phyloP scores from a whole-genome alignment of 768 basidiomycete genomes.

The Pholiota conissans region DNA sequence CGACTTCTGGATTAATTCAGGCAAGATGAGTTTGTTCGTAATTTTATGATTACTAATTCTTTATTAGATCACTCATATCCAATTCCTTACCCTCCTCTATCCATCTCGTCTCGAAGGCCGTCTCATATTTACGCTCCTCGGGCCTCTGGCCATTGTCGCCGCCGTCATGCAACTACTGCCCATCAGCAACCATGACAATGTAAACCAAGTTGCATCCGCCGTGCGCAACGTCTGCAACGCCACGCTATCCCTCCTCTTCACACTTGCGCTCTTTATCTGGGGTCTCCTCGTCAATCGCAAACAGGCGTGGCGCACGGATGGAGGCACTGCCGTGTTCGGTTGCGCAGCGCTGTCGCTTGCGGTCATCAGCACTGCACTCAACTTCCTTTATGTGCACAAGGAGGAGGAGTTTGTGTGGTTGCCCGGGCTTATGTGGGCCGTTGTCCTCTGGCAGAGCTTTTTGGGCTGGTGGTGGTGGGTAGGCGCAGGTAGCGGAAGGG shows the following conservation, averaged over 20 bases:
- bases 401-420: conserved; percentile 93
- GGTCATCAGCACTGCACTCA: conserved; percentile 77
- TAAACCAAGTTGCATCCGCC: conserved; percentile 62
- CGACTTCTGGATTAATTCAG: conserved; percentile 83
- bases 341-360: conserved; percentile 83
- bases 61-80: conserved; percentile 89
- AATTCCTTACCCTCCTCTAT: conserved; percentile 93
- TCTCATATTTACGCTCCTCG: conserved; percentile 83
- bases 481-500: conserved; percentile 82
- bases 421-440: conserved; percentile 84
- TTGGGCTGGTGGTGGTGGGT: conserved; percentile 99
- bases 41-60: neutral
- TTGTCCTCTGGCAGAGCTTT: conserved; percentile 97
- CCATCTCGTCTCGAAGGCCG: conserved; percentile 87
- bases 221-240: conserved; percentile 95
- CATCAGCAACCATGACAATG: conserved; percentile 43
- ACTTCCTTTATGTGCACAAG: conserved; percentile 82
- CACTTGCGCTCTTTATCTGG: conserved; percentile 87
- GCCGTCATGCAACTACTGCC: conserved; percentile 84
- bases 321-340: conserved; percentile 94
- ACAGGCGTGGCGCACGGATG: conserved; percentile 95
- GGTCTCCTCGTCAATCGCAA: conserved; percentile 86
- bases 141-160: conserved; percentile 83
- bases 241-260: conserved; percentile 93
- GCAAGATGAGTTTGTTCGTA: conserved; percentile 39